Evolutionary conservation across 1,284 basidiomycete species (phyloP), one percentile per base, ranked within the genome.

Genomic region (Mycena citricolor): DNA sequence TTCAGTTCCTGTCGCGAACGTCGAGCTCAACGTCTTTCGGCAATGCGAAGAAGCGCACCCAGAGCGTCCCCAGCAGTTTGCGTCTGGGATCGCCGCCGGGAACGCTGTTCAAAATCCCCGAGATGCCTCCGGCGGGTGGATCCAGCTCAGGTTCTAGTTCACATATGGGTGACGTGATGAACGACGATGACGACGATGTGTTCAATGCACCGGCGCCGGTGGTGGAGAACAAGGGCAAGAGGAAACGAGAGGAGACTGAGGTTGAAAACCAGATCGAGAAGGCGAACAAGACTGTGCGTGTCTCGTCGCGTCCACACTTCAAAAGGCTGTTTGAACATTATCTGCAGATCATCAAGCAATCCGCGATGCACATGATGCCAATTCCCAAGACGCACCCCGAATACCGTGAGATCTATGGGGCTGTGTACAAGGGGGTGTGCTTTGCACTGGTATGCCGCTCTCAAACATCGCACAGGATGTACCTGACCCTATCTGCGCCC

Each of bases 101-200:
- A 14, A 30, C n/a, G n/a, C 34, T 57, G 2, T 79, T 79, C 61
- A 80, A 77, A 55, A 64, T 79, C 5, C 79, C 78, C 0, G 63
- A 67, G n/a, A 44, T 77, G 13, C 73, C 71, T 32, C 47, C 40
- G 19, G 37, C 35, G 19, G 24, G 14, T 59, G n/a, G n/a, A n/a
- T n/a, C n/a, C n/a, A n/a, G n/a, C n/a, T n/a, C n/a, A n/a, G n/a
- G n/a, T n/a, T n/a, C n/a, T n/a, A n/a, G n/a, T n/a, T 54, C 8
- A 54, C 45, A 33, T 65, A 59, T 31, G 54, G 36, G 0, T 62
- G 55, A 35, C 55, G 43, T 16, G 64, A 65, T 42, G 55, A 8
- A 22, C 7, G 38, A 57, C 19, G 57, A 51, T 2, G 66, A 67
- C 30, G 66, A 65, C 11, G 79, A 82, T 52, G 74, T 79, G 2